Evolutionary conservation across 495 filamentous ascomycete species (phyloP), one percentile per base, ranked within the genome.

Genomic region (Glonium stellatum): DNA sequence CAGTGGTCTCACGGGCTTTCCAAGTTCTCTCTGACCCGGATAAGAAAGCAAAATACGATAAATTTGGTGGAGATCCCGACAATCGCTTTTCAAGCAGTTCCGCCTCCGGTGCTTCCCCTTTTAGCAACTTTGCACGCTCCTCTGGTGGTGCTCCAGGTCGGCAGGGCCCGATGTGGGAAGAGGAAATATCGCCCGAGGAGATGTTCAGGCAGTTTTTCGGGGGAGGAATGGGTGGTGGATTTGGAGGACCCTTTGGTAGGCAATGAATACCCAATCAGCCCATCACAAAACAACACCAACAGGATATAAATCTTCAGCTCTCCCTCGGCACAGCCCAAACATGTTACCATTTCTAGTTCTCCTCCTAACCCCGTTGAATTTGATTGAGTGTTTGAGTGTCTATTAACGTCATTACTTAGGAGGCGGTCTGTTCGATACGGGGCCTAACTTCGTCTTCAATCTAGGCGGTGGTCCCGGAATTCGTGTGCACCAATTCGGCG

Each of bases 151-250:
- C 71, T 27, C 71, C 69, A 25, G 73, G 74, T 31, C 64, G 72
- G 61, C 62, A 59, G 34, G 80, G 82, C 13, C 69, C 76, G 18
- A 84, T 84, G 78, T 93, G 86, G 72, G 90, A 91, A 22, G 89
- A 90, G 39, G 93, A 97, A 69, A 93, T 98, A 57, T 95, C 88
- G 39, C 92, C 93, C 0, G 93, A 98, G 75, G 93, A 98, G 68
- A 78, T 97, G 75, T 97, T 98, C 75, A 84, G 91, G 70, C 82
- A 92, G 62, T 97, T 98, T 78, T 98, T 98, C 76, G 84, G 86
- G 19, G 87, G 85, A n/a, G 87, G 84, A 51, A 59, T 61, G 58
- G 78, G 78, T 22, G 82, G 81, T 27, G 76, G 77, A 6, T 61
- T 61, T 55, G 84, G 85, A 60, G 84, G 83, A 21, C 80, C 81